Conservation (phyloP, 768 basidiomycete species). For the Mycena metata region DNA sequence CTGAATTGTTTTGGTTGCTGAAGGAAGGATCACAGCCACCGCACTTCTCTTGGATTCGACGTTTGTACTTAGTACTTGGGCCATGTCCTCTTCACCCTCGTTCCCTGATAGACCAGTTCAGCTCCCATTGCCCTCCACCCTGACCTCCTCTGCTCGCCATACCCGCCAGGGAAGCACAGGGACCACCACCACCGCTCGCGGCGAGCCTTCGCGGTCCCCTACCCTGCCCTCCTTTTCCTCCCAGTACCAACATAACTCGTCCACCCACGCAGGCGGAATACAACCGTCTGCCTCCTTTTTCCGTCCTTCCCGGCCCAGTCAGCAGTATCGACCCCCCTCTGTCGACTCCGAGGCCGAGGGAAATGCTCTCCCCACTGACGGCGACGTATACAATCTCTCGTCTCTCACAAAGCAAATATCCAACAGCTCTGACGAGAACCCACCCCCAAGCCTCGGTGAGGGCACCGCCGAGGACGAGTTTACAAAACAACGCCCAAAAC, state of each 20-base stretch:
- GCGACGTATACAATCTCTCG: conserved; percentile 57
- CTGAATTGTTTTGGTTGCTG: too few species aligned
- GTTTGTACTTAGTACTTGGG: too few species aligned
- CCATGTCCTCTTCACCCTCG: conserved; percentile 41
- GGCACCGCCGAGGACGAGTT: conserved; percentile 41
- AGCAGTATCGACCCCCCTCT: conserved; percentile 58
- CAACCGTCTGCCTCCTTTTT: conserved; percentile 87
- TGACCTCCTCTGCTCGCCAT: conserved; percentile 40
- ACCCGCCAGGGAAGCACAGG: conserved; percentile 20
- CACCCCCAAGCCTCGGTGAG: conserved; percentile 44
- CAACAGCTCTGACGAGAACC: conserved; percentile 57
- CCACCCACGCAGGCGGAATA: conserved; percentile 80
- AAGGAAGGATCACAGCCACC: too few species aligned
- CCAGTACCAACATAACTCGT: conserved; percentile 38
- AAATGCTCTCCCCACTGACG: conserved; percentile 47
- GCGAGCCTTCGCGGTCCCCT: conserved; percentile 22
- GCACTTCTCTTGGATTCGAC: too few species aligned
- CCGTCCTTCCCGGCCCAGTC: conserved; percentile 72
- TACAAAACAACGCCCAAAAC: conserved; percentile 60
- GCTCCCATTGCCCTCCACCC: conserved; percentile 52
- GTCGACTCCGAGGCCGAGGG: conserved; percentile 49
- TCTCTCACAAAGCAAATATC: conserved; percentile 53
- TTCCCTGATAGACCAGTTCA: conserved; percentile 45
- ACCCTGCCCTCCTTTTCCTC: conserved; percentile 34
- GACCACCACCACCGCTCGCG: conserved; percentile 2